phyloP scores from a whole-genome alignment of 345 rosid species.

The Excoecaria agallocha region DNA sequence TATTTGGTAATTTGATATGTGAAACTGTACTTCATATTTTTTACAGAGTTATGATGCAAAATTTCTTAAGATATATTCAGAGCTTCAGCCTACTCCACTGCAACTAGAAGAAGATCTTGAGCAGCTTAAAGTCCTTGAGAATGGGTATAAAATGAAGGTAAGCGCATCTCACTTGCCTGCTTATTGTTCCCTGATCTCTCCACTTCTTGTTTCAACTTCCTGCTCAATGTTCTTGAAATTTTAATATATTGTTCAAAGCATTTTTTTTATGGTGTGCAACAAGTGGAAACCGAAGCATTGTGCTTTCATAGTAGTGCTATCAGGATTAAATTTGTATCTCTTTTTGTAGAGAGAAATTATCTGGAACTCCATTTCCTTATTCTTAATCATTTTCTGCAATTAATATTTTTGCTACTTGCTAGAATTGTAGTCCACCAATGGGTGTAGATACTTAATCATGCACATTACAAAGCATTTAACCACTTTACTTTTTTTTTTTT shows the following conservation, averaged over 20 bases:
- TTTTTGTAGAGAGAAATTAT: too few species aligned
- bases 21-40: conserved; percentile 1
- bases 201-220: neutral
- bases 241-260: neutral
- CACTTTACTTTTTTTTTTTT: too few species aligned
- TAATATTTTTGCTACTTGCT: too few species aligned
- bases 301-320: too few species aligned
- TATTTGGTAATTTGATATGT: conserved; percentile 6
- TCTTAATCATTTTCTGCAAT: too few species aligned
- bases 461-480: too few species aligned
- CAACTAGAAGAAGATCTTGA: conserved; percentile 96
- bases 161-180: neutral
- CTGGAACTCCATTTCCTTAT: too few species aligned
- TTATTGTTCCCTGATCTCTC: neutral
- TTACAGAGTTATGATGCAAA: conserved; percentile 84
- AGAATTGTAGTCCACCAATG: too few species aligned
- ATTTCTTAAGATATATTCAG: conserved; percentile 76
- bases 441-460: too few species aligned
- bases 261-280: too few species aligned
- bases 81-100: conserved; percentile 78
- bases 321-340: too few species aligned
- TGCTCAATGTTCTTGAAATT: neutral
- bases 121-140: conserved; percentile 96
- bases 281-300: too few species aligned
- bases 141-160: conserved; percentile 98